phyloP scores from a whole-genome alignment of 1,284 basidiomycete species.

The Cryptococcus floricola region DNA sequence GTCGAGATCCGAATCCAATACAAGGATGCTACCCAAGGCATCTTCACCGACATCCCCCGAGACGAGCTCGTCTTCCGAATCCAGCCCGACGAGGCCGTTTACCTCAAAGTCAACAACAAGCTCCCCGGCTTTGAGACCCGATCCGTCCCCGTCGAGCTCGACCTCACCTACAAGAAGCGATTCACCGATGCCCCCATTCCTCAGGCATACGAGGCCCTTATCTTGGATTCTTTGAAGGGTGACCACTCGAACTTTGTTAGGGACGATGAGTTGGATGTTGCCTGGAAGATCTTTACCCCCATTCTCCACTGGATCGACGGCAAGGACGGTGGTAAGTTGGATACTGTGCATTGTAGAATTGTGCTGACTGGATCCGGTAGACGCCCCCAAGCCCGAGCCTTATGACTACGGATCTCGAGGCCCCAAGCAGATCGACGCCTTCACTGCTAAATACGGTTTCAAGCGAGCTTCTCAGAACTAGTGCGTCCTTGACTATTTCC shows the following conservation, averaged over 20 bases:
- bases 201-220: conserved; percentile 89
- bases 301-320: conserved; percentile 93
- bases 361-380: conserved; percentile 3
- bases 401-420: conserved; percentile 92
- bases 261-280: conserved; percentile 88
- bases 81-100: conserved; percentile 89
- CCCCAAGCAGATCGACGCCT: conserved; percentile 74
- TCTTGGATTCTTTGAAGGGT: conserved; percentile 76
- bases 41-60: conserved; percentile 89
- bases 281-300: conserved; percentile 97
- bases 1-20: conserved; percentile 95
- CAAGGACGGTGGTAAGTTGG: conserved; percentile 39
- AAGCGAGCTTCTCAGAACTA: conserved; percentile 65
- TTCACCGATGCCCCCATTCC: conserved; percentile 85
- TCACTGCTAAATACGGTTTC: conserved; percentile 73
- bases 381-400: conserved; percentile 62
- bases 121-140: conserved; percentile 83
- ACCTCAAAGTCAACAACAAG: conserved; percentile 92
- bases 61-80: conserved; percentile 95
- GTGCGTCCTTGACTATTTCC: conserved; percentile 54
- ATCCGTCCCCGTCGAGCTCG: conserved; percentile 90
- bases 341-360: not conserved
- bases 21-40: conserved; percentile 91
- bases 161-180: conserved; percentile 90
- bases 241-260: conserved; percentile 71